phyloP scores from a whole-genome alignment of 345 rosid genomes.

The Punica granatum region DNA sequence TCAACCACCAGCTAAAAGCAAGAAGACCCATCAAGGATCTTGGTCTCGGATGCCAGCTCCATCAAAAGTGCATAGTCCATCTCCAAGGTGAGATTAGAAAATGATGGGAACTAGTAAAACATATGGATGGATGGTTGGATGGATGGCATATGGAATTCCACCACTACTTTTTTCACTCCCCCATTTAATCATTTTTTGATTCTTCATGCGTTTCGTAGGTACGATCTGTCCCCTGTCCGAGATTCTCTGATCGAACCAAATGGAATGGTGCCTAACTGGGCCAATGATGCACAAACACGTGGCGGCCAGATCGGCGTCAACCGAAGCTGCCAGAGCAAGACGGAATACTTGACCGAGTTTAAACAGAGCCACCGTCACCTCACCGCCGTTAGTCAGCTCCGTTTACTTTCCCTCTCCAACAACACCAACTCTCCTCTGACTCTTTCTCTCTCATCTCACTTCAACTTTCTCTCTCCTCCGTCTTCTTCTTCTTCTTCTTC shows the following conservation, averaged over 20 bases:
- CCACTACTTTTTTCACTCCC: too few species aligned
- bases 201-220: too few species aligned
- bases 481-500: slow-evolving; percentile 7
- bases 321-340: background rate
- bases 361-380: background rate
- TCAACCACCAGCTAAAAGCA: too few species aligned
- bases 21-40: too few species aligned
- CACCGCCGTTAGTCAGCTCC: slow-evolving; percentile 16
- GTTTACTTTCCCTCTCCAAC: slow-evolving; percentile 11
- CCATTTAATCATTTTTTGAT: too few species aligned
- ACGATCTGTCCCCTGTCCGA: background rate
- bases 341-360: background rate
- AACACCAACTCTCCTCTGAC: background rate
- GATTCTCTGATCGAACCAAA: background rate
- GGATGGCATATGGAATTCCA: too few species aligned
- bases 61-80: too few species aligned
- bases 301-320: background rate
- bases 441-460: background rate
- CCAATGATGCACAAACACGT: background rate
- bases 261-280: background rate
- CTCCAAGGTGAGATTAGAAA: too few species aligned
- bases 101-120: too few species aligned
- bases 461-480: background rate
- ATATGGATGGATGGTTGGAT: too few species aligned
- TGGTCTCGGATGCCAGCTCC: too few species aligned